phyloP scores from a whole-genome alignment of 1,284 basidiomycete species.

The Melampsora larici-populina region DNA sequence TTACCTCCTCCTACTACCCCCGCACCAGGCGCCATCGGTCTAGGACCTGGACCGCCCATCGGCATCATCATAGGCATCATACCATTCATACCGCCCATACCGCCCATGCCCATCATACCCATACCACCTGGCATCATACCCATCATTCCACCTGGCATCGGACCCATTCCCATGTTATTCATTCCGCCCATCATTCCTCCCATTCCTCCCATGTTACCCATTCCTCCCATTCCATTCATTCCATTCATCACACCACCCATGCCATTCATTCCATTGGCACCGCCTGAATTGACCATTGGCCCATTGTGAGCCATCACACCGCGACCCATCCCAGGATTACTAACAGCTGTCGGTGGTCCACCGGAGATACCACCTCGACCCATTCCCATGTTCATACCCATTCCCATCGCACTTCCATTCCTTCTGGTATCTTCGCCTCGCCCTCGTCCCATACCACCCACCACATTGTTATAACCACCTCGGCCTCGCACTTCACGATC shows the following conservation, averaged over 20 bases:
- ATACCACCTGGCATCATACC: slow-evolving; percentile 28
- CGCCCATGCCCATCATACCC: slow-evolving; percentile 23
- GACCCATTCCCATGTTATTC: slow-evolving; percentile 27
- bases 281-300: not conserved
- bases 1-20: slow-evolving; percentile 13
- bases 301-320: slow-evolving; percentile 5
- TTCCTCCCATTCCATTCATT: slow-evolving; percentile 34
- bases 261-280: slow-evolving; percentile 8
- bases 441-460: slow-evolving; percentile 7
- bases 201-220: slow-evolving; percentile 19
- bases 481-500: slow-evolving; percentile 21
- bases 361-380: slow-evolving; percentile 23
- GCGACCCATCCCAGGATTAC: slow-evolving; percentile 8
- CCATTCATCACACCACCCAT: slow-evolving; percentile 33
- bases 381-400: slow-evolving; percentile 14
- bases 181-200: slow-evolving; percentile 11
- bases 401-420: not conserved
- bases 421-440: slow-evolving; percentile 13
- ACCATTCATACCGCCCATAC: slow-evolving; percentile 17
- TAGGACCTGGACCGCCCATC: slow-evolving; percentile 20
- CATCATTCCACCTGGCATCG: slow-evolving; percentile 33
- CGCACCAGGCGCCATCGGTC: not conserved
- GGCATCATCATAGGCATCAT: slow-evolving; percentile 31
- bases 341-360: slow-evolving; percentile 1
- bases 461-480: slow-evolving; percentile 18